Conservation (phyloP, 1,284 basidiomycete genomes). For the Xerocomus amazonicus region DNA sequence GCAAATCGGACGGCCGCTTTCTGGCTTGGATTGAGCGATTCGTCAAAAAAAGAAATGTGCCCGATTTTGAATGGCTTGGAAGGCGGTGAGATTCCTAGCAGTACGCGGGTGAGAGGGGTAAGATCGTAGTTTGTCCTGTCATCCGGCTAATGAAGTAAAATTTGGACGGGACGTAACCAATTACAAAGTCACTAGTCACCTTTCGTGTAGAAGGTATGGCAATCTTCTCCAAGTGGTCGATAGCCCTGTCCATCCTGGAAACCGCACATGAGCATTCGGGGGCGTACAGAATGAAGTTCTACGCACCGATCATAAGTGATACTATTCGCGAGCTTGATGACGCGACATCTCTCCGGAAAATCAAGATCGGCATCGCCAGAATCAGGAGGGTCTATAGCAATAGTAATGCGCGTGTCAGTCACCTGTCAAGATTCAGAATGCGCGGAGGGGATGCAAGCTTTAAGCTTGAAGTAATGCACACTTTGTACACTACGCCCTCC, state of each 20-base stretch:
- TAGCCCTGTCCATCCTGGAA: constrained; percentile 78
- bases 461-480: constrained; percentile 22
- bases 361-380: constrained; percentile 64
- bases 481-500: constrained; percentile 85
- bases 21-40: constrained; percentile 79
- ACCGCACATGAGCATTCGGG: background rate
- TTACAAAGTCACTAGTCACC: constrained; percentile 5
- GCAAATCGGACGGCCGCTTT: constrained; percentile 77
- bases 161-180: constrained; percentile 4
- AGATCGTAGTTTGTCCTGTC: constrained; percentile 42
- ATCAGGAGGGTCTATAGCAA: constrained; percentile 67
- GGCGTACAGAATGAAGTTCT: background rate
- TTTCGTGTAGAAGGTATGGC: constrained; percentile 31
- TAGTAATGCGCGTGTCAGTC: constrained; percentile 70
- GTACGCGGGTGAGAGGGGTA: constrained; percentile 55
- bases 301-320: constrained; percentile 84
- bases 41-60: constrained; percentile 70
- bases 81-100: constrained; percentile 56
- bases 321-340: constrained; percentile 89
- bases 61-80: constrained; percentile 34
- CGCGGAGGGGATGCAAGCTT: background rate
- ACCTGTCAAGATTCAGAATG: constrained; percentile 44
- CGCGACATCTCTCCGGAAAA: constrained; percentile 76
- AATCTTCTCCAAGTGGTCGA: constrained; percentile 61
- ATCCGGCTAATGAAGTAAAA: constrained; percentile 26